Percentiles rank a stretch among this genome's conserved stretches.
Conservation (phyloP, 2,329 filamentous ascomycete species). For the Pseudogymnoascus sp. region DNA sequence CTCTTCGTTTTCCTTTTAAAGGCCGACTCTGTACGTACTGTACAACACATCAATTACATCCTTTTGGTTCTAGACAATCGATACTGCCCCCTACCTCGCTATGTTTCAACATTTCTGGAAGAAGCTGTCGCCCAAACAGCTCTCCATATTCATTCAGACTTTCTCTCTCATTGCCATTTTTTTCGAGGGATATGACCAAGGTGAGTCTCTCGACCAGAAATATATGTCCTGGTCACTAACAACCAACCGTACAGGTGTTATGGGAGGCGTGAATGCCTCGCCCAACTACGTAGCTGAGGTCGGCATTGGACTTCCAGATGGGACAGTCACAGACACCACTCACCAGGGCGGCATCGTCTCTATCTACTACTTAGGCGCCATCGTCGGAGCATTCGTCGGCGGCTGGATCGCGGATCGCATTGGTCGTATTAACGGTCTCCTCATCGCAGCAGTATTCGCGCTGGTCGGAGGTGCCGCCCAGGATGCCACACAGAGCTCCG, state of each 20-base stretch:
- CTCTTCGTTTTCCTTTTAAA: not conserved
- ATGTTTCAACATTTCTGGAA: conserved; percentile 33
- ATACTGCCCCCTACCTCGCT: conserved; percentile 27
- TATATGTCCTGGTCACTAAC: not conserved
- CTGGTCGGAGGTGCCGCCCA: conserved; percentile 26
- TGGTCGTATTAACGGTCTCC: conserved; percentile 46
- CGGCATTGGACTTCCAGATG: conserved; percentile 36
- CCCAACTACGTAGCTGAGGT: conserved; percentile 37
- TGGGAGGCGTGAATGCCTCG: conserved; percentile 43
- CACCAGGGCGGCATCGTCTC: conserved; percentile 28
- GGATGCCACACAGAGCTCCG: conserved; percentile 18
- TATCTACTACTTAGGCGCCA: conserved; percentile 28
- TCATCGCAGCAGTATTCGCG: conserved; percentile 35
- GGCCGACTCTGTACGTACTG: conserved; percentile 12
- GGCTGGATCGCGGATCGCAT: conserved; percentile 46
- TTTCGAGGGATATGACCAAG: conserved; percentile 47
- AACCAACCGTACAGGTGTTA: conserved; percentile 32
- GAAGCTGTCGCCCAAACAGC: conserved; percentile 35
- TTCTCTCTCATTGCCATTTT: conserved; percentile 30
- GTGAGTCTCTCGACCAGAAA: not conserved
- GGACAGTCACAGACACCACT: conserved; percentile 23
- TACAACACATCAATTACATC: conserved; percentile 17
- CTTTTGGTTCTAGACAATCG: conserved; percentile 26
- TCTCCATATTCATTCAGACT: conserved; percentile 34
- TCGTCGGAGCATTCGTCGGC: conserved; percentile 29